These are phyloP conservation scores for Sugiyamaella boreocaroliniensis DNA, from an alignment of 805 yeast genomes.

Conservation along the genomic window DNA sequence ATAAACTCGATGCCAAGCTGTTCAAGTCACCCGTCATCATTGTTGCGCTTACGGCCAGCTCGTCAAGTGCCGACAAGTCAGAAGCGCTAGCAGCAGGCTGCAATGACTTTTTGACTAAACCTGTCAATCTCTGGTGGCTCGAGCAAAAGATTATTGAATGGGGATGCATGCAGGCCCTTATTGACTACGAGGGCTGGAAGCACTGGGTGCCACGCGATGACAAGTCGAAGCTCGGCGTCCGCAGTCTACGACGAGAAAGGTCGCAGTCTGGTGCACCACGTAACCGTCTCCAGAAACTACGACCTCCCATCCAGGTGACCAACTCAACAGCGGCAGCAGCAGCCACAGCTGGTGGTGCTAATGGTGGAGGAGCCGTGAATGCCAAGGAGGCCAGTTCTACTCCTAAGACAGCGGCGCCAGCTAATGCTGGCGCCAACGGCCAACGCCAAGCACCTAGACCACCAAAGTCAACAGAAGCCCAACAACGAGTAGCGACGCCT, in stretches of 20 bases:
- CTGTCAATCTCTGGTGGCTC: conserved; percentile 90
- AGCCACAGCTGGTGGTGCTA: not conserved
- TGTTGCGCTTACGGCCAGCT: conserved; percentile 92
- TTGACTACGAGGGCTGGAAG: conserved; percentile 89
- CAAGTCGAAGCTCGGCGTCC: not conserved
- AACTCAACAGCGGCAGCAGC: too few species aligned
- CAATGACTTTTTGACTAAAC: conserved; percentile 92
- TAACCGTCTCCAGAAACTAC: not conserved
- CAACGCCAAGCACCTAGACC: too few species aligned
- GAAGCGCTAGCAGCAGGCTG: conserved; percentile 96
- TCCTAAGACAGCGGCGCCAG: too few species aligned
- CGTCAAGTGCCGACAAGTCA: conserved; percentile 74
- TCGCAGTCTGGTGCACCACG: not conserved
- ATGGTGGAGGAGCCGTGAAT: not conserved
- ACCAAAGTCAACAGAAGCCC: too few species aligned
- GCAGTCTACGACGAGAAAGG: not conserved
- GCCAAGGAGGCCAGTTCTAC: too few species aligned
- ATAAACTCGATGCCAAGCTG: conserved; percentile 47
- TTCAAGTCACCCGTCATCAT: conserved; percentile 94
- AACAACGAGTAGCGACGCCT: too few species aligned
- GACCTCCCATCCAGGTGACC: not conserved
- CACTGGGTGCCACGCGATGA: conserved; percentile 28
- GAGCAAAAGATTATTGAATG: conserved; percentile 85
- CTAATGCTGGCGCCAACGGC: too few species aligned
- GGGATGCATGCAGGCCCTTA: conserved; percentile 99